Evolutionary conservation across 2,329 filamentous ascomycete species (phyloP).

Genomic region (Thelonectria olida): DNA sequence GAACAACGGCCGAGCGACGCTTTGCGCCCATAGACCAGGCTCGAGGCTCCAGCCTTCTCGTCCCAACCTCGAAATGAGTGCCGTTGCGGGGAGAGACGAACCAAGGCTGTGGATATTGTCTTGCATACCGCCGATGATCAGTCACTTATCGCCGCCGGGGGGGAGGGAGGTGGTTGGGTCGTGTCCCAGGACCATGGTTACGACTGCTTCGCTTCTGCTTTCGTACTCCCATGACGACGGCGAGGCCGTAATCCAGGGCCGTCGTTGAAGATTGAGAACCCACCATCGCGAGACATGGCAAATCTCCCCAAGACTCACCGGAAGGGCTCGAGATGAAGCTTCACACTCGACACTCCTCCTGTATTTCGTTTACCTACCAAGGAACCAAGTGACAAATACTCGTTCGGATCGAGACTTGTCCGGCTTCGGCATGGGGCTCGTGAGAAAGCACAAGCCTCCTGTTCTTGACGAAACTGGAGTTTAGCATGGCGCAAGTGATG

Average conservation of each 20-base stretch:
- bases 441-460: neutral
- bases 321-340: neutral
- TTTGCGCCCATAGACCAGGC: slow-evolving; percentile 21
- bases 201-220: neutral
- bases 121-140: slow-evolving; percentile 13
- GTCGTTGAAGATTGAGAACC: neutral
- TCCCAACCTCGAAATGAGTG: neutral
- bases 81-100: slow-evolving; percentile 15
- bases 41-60: neutral
- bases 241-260: slow-evolving; percentile 3
- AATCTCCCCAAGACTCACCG: neutral
- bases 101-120: slow-evolving; percentile 7
- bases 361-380: too few relatives aligned
- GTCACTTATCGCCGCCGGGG: slow-evolving; percentile 11
- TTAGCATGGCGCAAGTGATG: neutral
- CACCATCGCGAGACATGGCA: slow-evolving; percentile 10
- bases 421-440: neutral
- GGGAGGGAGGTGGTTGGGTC: neutral
- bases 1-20: neutral
- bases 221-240: neutral
- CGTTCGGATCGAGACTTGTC: slow-evolving; percentile 1
- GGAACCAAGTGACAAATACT: too few relatives aligned
- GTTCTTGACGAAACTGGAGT: neutral
- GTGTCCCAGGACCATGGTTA: neutral
- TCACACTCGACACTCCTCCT: neutral